Evolutionary conservation across 257 asterid species (phyloP).

Genomic region (Coffea eugenioides): DNA sequence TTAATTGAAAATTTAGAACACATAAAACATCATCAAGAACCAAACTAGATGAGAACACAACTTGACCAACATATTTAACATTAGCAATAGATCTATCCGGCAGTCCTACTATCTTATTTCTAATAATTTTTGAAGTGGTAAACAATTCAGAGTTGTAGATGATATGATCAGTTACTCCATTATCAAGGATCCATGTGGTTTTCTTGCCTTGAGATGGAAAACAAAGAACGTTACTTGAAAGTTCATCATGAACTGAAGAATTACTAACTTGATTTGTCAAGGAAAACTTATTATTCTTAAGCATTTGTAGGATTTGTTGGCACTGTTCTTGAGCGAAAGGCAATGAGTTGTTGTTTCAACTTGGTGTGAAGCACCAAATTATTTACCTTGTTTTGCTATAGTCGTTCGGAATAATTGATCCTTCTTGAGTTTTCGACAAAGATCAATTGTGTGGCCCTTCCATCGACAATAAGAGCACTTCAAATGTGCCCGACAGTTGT

Average conservation of each 20-base stretch:
- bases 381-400: neutral
- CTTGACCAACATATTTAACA: slow-evolving; percentile 9
- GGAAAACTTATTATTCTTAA: neutral
- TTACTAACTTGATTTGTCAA: neutral
- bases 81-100: neutral
- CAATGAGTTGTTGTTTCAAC: neutral
- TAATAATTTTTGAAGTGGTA: neutral
- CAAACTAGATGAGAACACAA: neutral
- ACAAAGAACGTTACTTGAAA: slow-evolving; percentile 8
- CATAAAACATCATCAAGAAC: slow-evolving; percentile 14
- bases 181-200: slow-evolving; percentile 10
- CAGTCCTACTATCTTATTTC: neutral
- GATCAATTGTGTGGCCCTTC: neutral
- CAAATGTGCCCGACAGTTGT: neutral
- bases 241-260: slow-evolving; percentile 3
- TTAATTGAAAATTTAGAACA: slow-evolving; percentile 6
- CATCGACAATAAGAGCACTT: neutral
- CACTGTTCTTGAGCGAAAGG: neutral
- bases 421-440: neutral
- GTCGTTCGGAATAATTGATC: neutral
- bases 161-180: slow-evolving; percentile 11
- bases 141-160: neutral
- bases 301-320: neutral
- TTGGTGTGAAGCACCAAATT: neutral
- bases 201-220: neutral